Evolutionary conservation across 2,329 filamentous ascomycete genomes (phyloP), one percentile per base, ranked within the genome.

Genomic region (Beauveria sp.): DNA sequence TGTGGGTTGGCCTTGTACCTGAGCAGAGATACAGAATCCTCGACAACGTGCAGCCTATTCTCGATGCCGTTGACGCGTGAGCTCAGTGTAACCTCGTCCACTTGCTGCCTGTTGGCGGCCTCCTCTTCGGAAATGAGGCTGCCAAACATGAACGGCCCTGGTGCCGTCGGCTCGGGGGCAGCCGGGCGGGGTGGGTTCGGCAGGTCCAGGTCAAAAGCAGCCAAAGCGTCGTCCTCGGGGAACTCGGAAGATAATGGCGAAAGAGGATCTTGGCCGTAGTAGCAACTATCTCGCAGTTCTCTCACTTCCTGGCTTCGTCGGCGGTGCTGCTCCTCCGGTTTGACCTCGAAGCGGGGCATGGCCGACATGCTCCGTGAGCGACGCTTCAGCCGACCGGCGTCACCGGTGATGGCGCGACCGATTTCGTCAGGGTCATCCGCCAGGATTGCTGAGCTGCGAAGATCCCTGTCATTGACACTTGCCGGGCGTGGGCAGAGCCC

Each of bases 251-350:
- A 81, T 38, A 80, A 71, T 0, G 82, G 81, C 7, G 83, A 85
- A 60, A 61, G 52, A 20, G 52, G 45, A n/a, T 79, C 69, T 56
- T 80, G 74, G 1, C 76, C 77, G 1, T 77, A 77, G 51, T 79
- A 80, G 64, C 85, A 84, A 64, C 84, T 86, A 67, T 83, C 80
- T 63, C 85, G 78, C 84, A 85, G 87, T 67, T 84, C 85, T 14
- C 82, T 80, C 45, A 87, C 86, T 69, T 88, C 85, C 60, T 85
- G 83, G 67, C 83, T 87, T 34, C 84, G 79, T 42, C 83, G 79
- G 49, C 84, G 78, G 4, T 30, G 30, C 28, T 30, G 62, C 46
- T 72, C 71, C 2, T 65, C 66, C 24, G 73, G 70, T 20, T 66
- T 67, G 4, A 72, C 70, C 3, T 73, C 72, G 22, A 77, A 65